Conservation (phyloP, 495 filamentous ascomycete genomes). For the Tuber borchii region DNA sequence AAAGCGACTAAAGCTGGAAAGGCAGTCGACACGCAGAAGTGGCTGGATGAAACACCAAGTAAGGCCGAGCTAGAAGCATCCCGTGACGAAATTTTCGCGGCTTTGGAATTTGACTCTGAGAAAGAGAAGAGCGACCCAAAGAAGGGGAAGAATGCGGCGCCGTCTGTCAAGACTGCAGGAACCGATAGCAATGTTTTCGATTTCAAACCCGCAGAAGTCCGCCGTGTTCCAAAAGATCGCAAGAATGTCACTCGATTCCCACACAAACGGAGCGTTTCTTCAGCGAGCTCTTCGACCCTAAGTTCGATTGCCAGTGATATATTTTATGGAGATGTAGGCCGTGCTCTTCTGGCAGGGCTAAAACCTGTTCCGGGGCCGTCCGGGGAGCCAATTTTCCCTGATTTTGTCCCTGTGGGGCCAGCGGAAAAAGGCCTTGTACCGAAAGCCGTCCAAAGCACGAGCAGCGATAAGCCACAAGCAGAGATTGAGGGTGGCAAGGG, state of each 20-base stretch:
- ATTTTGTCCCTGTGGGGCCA: neutral
- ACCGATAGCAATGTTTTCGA: neutral
- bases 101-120: neutral
- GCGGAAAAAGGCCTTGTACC: rapidly evolving
- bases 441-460: rapidly evolving
- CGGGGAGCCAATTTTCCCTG: neutral
- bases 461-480: neutral
- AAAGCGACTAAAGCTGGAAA: neutral
- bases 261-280: neutral
- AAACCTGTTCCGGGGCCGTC: no score
- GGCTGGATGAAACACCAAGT: neutral
- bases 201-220: neutral
- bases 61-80: neutral
- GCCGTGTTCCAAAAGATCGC: neutral
- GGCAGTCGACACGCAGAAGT: neutral
- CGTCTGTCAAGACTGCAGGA: neutral
- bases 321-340: neutral
- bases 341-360: neutral
- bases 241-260: neutral
- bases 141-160: neutral
- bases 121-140: neutral
- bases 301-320: neutral
- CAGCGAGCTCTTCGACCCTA: neutral
- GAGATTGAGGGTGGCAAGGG: neutral
- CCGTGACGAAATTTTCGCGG: neutral